Evolutionary conservation across 1,284 basidiomycete genomes (phyloP).

Genomic region (Phlebopus sp.): DNA sequence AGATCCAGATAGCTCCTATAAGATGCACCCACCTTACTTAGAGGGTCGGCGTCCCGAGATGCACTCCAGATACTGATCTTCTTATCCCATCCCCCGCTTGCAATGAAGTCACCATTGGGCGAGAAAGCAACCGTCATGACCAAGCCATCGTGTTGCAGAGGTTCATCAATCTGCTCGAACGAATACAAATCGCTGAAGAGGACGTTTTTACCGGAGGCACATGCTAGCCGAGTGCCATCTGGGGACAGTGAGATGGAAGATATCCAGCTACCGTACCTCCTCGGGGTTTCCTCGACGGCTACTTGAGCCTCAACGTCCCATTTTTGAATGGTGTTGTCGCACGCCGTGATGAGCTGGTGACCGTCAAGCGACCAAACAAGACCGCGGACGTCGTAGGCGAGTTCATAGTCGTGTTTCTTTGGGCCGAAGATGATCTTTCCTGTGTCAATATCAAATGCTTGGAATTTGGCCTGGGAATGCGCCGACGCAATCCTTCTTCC

Average conservation of each 20-base stretch:
- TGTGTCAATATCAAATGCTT: conserved; percentile 3
- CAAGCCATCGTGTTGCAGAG: not conserved
- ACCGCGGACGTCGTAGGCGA: not conserved
- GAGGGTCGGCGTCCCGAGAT: not conserved
- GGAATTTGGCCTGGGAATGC: not conserved
- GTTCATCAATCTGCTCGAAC: not conserved
- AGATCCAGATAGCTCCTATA: no score
- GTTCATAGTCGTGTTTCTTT: not conserved
- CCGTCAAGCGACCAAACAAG: conserved; percentile 18
- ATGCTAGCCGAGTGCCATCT: conserved; percentile 14
- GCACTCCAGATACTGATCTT: not conserved
- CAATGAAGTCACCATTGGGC: conserved; percentile 4
- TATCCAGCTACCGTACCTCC: conserved; percentile 3
- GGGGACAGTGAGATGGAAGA: not conserved
- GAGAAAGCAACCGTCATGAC: not conserved
- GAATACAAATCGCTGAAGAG: conserved; percentile 13
- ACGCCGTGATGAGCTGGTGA: conserved; percentile 5
- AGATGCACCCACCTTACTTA: no score
- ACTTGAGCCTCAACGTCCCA: conserved; percentile 8
- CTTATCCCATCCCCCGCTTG: accelerated
- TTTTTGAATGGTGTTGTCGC: conserved; percentile 1
- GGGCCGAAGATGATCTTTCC: not conserved
- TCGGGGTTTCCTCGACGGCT: not conserved
- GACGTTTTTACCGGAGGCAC: conserved; percentile 9
- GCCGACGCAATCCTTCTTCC: conserved; percentile 6